A percentile compares a stretch with the other conserved stretches of the same genome.
Conservation (phyloP, 2,329 filamentous ascomycete species). For the Fonsecaea pedrosoi region DNA sequence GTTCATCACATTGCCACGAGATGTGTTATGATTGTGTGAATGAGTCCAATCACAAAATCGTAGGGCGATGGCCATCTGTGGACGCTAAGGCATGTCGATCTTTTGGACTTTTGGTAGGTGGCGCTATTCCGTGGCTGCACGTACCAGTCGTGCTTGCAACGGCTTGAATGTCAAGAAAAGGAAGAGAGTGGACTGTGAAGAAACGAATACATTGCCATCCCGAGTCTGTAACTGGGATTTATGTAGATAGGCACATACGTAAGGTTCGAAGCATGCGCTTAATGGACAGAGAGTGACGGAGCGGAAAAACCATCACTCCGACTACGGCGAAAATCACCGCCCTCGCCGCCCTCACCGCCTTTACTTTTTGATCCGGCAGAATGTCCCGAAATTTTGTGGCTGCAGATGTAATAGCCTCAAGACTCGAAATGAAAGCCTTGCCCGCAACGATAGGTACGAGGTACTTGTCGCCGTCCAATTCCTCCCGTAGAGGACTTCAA, state of each 20-base stretch:
- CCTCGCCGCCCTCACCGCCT: conserved; percentile 23
- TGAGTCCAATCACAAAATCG: conserved; percentile 9
- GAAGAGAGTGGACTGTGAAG: too few species aligned
- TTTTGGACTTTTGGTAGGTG: conserved; percentile 4
- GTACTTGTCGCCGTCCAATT: background rate
- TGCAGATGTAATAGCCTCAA: background rate
- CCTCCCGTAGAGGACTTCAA: background rate
- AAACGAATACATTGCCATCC: too few species aligned
- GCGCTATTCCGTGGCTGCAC: background rate
- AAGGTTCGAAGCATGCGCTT: too few species aligned
- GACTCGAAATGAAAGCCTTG: background rate
- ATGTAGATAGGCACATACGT: too few species aligned
- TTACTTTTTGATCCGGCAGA: conserved; percentile 21
- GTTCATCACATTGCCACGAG: background rate
- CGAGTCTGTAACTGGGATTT: too few species aligned
- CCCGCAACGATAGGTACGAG: background rate
- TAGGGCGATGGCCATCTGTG: background rate
- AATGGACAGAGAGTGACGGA: background rate
- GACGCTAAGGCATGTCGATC: conserved; percentile 8
- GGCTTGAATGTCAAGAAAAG: background rate
- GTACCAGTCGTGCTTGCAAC: background rate
- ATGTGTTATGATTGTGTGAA: background rate
- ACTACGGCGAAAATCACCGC: background rate
- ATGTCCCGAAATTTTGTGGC: conserved; percentile 26
- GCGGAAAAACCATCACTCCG: background rate